Evolutionary conservation across 2,329 filamentous ascomycete genomes (phyloP).

Genomic region (Xylariaceae sp.): DNA sequence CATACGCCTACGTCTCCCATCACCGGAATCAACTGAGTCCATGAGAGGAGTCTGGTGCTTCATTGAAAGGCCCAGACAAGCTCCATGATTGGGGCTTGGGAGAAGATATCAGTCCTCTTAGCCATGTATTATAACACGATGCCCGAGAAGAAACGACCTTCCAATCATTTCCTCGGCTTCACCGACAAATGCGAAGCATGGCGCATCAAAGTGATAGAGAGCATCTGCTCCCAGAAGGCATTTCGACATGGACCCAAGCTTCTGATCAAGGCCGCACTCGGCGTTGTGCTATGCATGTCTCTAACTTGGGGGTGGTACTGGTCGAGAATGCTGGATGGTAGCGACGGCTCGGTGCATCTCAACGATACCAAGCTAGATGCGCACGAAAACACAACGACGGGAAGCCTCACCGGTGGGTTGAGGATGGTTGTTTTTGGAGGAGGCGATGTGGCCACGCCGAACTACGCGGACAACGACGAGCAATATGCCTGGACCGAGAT

Average conservation of each 20-base stretch:
- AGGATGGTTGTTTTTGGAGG: slow-evolving; percentile 51
- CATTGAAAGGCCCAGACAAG: background rate
- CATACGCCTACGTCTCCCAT: too few species aligned
- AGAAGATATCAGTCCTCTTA: background rate
- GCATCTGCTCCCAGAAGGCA: slow-evolving; percentile 16
- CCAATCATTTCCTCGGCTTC: background rate
- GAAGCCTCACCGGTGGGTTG: slow-evolving; percentile 31
- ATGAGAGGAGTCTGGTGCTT: too few species aligned
- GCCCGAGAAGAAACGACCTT: background rate
- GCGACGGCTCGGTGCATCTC: background rate
- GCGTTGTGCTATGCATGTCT: slow-evolving; percentile 18
- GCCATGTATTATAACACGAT: background rate
- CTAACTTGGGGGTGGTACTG: slow-evolving; percentile 17
- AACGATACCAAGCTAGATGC: slow-evolving; percentile 12
- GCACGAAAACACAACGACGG: background rate
- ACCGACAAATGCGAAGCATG: background rate
- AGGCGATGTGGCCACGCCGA: slow-evolving; percentile 40
- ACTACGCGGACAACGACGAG: slow-evolving; percentile 18
- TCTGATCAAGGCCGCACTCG: slow-evolving; percentile 19
- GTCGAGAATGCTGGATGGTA: background rate
- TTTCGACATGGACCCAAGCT: slow-evolving; percentile 21
- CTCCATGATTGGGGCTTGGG: background rate
- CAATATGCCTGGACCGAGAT: slow-evolving; percentile 42
- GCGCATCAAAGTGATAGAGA: slow-evolving; percentile 13
- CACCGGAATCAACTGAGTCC: too few species aligned